Base-by-base conservation (phyloP, 2,329 filamentous ascomycete species). In the Neofusicoccum sp. region DNA sequence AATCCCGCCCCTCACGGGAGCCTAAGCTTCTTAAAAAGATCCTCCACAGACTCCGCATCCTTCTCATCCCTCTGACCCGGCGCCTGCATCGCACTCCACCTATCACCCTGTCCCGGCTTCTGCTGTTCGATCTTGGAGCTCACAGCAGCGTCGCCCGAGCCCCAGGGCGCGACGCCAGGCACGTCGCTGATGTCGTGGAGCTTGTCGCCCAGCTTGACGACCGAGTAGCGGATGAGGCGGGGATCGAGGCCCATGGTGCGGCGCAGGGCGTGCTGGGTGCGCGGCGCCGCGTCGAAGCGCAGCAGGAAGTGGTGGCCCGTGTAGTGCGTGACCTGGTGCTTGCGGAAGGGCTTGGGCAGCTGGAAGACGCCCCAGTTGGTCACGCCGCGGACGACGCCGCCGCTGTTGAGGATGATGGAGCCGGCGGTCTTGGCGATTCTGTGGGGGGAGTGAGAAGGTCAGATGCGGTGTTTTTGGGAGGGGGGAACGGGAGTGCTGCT, bases 231-330 rank as follows among this genome's bases (percentile, higher is more conserved):
- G 65, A 99, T 89, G 86, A 98, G 90, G 61, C 95, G 83, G 41
- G 95, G 93, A 78, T 99, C 95, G 67, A 96, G 82, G 54, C 86
- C 84, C 66, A 99, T 82, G 16, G 90, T 93, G 63, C 83, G 83
- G 63, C 88, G 84, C 41, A 99, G 84, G 44, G 86, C 82, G 66
- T 89, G 80, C 77, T 98, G 93, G 6, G 90, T 88, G 54, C 80
- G 76, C 6, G 87, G 79, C 62, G 87, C 89, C 61, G 89, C 80
- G 75, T 99, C 95, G 82, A 96, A 99, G 69, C 95, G 90, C 89
- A 99, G 90, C 71, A 96, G 89, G 77, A 99, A 99, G 83, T 99
- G 96, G 80, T 98, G 93, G 60, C 95, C 95, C 67, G 87, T 84
- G 65, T 85, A 85, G 83, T 98, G 89, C 66, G 86, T 87, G 68